A percentile compares a stretch with the other conserved stretches of the same genome.
Conservation (phyloP, 2,329 filamentous ascomycete species). For the Aureobasidium subglaciale region DNA sequence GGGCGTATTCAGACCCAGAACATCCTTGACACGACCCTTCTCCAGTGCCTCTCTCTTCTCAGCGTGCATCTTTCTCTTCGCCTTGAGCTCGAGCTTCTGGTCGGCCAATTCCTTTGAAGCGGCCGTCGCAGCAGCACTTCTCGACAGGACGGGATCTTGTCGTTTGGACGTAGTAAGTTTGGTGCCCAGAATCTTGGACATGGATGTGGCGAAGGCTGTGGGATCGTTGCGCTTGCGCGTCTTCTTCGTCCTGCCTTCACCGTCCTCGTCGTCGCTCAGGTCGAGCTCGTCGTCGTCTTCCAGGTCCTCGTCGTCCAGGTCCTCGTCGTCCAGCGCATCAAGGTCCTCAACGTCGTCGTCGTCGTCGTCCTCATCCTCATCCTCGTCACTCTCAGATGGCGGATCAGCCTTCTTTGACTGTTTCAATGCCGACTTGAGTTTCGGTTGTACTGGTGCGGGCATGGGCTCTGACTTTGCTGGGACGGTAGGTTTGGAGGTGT, state of each 20-base stretch:
- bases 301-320: conserved; percentile 20
- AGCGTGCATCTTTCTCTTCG: conserved; percentile 67
- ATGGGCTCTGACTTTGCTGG: neutral
- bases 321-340: conserved; percentile 31
- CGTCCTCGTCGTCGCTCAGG: conserved; percentile 28
- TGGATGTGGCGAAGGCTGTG: conserved; percentile 80
- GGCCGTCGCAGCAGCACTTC: conserved; percentile 67
- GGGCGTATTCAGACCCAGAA: conserved; percentile 58
- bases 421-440: conserved; percentile 15
- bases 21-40: conserved; percentile 81
- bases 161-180: conserved; percentile 79
- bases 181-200: conserved; percentile 84
- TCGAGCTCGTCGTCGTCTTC: conserved; percentile 33
- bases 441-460: neutral
- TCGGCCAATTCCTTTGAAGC: conserved; percentile 68
- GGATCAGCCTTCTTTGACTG: neutral
- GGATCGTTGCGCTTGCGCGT: conserved; percentile 89
- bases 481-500: neutral
- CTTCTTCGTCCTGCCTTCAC: conserved; percentile 26
- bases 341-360: conserved; percentile 34
- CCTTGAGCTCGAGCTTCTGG: conserved; percentile 72
- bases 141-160: conserved; percentile 82
- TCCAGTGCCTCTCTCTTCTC: conserved; percentile 75
- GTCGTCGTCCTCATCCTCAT: conserved; percentile 26
- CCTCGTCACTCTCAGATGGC: conserved; percentile 20